Base-by-base conservation (phyloP, 139 green algal genomes). In the Chlamydomonas schloesseri region DNA sequence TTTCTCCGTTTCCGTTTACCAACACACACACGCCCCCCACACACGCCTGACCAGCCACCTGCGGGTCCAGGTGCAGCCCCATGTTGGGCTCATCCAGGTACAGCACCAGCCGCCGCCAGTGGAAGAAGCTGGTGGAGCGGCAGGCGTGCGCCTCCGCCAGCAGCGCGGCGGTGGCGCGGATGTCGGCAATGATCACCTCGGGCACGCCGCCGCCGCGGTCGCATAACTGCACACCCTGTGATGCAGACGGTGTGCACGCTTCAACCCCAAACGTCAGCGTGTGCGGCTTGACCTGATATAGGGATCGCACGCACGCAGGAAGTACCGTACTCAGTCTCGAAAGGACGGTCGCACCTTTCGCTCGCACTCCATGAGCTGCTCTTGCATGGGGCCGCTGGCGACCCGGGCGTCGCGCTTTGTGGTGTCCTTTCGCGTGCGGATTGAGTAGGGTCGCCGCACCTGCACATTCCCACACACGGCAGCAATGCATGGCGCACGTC, bases 21-120 rank as follows among this genome's bases (percentile, higher is more conserved):
- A n/a, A n/a, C n/a, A n/a, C n/a, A n/a, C n/a, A n/a, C n/a, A n/a
- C n/a, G n/a, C n/a, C n/a, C 6, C 42, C 42, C 42, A 50, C 42
- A 50, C 42, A 13, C 6, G 42, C 42, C n/a, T n/a, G n/a, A n/a
- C n/a, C n/a, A 8, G 6, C 42, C 42, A 50, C 60, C 76, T 83
- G 28, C 28, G 33, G 13, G 37, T 83, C 60, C 60, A 93, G 85
- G 81, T 92, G 88, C 36, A 94, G 84, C 1, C 89, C 89, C 91
- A 93, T 93, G 88, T 93, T 93, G 72, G 91, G 91, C 82, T 94
- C 91, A 83, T 93, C 91, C 80, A 91, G 87, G 80, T 92, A 92
- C 60, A 94, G 80, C 73, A 91, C 69, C 82, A 82, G 60, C 87
- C 3, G 81, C 71, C 33, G 10, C 26, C 31, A 85, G 36, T 50